A percentile compares a stretch with the other conserved stretches of the same genome.
These are phyloP conservation scores for Boletellus sp. DNA, from an alignment of 1,284 basidiomycete genomes.

Conservation along the genomic window DNA sequence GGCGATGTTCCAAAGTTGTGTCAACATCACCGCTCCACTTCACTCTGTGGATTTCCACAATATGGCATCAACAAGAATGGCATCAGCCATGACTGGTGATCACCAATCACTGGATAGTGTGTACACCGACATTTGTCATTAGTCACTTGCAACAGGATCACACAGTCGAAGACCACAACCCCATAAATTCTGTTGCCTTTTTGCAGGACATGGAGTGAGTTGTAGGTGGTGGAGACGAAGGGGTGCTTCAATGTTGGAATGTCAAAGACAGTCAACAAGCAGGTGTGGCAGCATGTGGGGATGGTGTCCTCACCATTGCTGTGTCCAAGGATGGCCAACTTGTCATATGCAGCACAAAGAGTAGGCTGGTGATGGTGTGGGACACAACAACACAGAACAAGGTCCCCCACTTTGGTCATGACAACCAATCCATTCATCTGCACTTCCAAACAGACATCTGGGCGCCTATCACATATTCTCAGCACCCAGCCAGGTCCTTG, in stretches of 20 bases:
- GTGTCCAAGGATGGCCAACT: slow-evolving; percentile 8
- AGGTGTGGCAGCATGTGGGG: slow-evolving; percentile 1
- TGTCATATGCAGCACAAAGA: slow-evolving; percentile 8
- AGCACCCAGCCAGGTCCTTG: too few relatives aligned
- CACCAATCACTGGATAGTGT: background rate
- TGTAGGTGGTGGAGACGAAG: slow-evolving; percentile 4
- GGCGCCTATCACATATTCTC: too few relatives aligned
- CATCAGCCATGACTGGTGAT: background rate
- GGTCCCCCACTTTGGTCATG: background rate
- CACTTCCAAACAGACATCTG: too few relatives aligned
- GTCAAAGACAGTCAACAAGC: background rate
- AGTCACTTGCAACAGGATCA: background rate
- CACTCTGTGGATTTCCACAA: background rate
- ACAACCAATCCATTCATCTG: too few relatives aligned
- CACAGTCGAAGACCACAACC: slow-evolving; percentile 9
- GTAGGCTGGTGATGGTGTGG: slow-evolving; percentile 11
- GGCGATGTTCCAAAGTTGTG: background rate
- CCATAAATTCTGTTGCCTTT: slow-evolving; percentile 6
- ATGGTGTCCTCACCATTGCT: slow-evolving; percentile 7
- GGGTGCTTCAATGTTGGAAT: slow-evolving; percentile 1
- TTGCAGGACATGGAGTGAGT: slow-evolving; percentile 1
- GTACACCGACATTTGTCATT: background rate
- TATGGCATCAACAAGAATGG: background rate
- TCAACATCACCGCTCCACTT: background rate
- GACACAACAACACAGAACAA: slow-evolving; percentile 3